Percentiles rank a stretch among this genome's conserved stretches.
These are phyloP conservation scores for Paracoccidioides lutzii DNA, from an alignment of 2,329 filamentous ascomycete genomes.

Conservation along the genomic window DNA sequence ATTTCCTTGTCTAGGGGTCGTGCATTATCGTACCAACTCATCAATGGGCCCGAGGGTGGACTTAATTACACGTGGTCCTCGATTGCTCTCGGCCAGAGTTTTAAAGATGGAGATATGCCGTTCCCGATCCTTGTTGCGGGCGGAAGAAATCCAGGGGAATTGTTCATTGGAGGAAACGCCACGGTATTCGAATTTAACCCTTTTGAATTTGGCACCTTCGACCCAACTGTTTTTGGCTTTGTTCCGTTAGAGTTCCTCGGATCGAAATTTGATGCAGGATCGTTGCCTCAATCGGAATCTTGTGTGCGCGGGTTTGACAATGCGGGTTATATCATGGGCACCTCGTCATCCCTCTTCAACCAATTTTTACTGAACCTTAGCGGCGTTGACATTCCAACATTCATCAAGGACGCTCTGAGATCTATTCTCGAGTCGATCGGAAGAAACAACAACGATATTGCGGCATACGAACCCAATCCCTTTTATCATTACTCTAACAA, in stretches of 20 bases:
- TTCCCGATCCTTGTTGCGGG: conserved; percentile 64
- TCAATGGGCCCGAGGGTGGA: conserved; percentile 63
- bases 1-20: conserved; percentile 40
- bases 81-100: conserved; percentile 51
- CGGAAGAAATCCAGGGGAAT: conserved; percentile 49
- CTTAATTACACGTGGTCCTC: conserved; percentile 72
- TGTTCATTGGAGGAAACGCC: conserved; percentile 53
- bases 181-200: conserved; percentile 70
- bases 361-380: conserved; percentile 56
- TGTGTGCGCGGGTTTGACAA: conserved; percentile 77
- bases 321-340: conserved; percentile 71
- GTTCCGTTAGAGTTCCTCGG: conserved; percentile 59
- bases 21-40: conserved; percentile 71
- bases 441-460: conserved; percentile 55
- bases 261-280: conserved; percentile 55
- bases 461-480: conserved; percentile 61
- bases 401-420: conserved; percentile 41
- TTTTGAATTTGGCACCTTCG: conserved; percentile 65
- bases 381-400: conserved; percentile 34
- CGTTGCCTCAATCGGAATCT: conserved; percentile 39
- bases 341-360: conserved; percentile 76
- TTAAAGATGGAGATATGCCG: conserved; percentile 50
- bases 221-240: conserved; percentile 59
- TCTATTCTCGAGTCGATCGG: conserved; percentile 45
- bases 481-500: conserved; percentile 54